Base-by-base conservation (phyloP, 2,329 filamentous ascomycete species). In the Neopestalotiopsis sp. region DNA sequence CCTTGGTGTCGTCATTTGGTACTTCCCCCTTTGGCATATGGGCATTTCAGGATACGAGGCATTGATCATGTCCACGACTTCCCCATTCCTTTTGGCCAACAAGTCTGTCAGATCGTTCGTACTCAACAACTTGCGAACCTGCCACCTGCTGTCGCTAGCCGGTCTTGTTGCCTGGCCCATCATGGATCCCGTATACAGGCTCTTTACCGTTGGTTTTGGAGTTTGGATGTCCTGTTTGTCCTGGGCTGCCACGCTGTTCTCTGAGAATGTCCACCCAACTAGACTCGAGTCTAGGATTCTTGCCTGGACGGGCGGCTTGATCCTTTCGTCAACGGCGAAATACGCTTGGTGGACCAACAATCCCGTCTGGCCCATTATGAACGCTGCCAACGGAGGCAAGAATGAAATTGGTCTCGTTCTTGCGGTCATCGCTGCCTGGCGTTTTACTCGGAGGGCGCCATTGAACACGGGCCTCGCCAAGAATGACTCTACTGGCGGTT, bases 21-120 rank as follows among this genome's bases (percentile, higher is more conserved):
- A 97, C 81, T 99, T 99, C 79, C 96, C 96, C 14, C 88, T 99
- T 12, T 99, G 96, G 96, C 90, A 98, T 79, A 99, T 99, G 96
- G 96, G 96, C 34, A 97, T 99, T 70, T 98, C 95, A 4, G 96
- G 96, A 71, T 99, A 96, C 78, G 96, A 99, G 82, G 92, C 91
- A 58, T 86, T 97, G 73, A 91, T 99, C 76, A 92, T 98, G 90
- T 89, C 88, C 64, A 95, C 94, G 3, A 81, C 95, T 65, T 93
- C 95, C 4, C 96, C 96, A 0, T 85, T 95, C 53, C 80, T 98
- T 24, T 89, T 99, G 58, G 90, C 87, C 28, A 91, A 94, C 71
- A 87, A 86, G 61, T 84, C 90, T 1, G 70, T 98, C 20, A 91
- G 94, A 70, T 88, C 87, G 53, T 79, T 93, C 17, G 86, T 93